phyloP scores from a whole-genome alignment of 371 early-diverging fungal genomes.

The Funneliformis caledonium region DNA sequence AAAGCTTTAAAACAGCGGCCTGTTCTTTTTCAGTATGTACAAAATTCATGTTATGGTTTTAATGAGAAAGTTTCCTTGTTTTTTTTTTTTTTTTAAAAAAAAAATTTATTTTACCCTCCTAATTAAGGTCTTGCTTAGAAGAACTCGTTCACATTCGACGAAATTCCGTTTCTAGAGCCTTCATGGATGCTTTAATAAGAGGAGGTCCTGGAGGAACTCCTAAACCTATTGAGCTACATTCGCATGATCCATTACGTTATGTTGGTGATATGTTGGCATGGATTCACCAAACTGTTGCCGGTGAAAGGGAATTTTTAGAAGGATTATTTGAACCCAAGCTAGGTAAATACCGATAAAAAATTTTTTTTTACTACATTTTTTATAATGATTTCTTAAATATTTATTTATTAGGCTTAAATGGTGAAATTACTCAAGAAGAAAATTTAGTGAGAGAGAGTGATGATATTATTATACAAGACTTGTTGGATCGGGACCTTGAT shows the following conservation, averaged over 20 bases:
- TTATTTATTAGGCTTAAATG: background rate
- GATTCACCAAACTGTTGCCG: constrained; percentile 90
- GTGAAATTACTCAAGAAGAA: background rate
- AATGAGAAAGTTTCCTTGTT: background rate
- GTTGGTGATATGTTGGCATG: constrained; percentile 96
- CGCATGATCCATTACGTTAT: constrained; percentile 88
- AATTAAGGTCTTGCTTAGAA: constrained; percentile 65
- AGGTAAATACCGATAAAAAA: background rate
- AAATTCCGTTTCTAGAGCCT: constrained; percentile 71
- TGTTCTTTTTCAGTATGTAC: constrained; percentile 74
- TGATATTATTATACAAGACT: constrained; percentile 46
- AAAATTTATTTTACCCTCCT: constrained; percentile 1
- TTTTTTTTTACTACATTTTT: background rate
- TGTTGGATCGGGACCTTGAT: constrained; percentile 75
- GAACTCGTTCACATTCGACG: constrained; percentile 76
- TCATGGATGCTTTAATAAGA: constrained; percentile 79
- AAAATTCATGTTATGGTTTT: background rate
- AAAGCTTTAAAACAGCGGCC: constrained; percentile 72
- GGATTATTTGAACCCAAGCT: constrained; percentile 57
- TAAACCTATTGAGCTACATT: constrained; percentile 90
- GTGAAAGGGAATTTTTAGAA: constrained; percentile 88
- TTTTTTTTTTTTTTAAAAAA: background rate
- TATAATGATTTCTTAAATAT: background rate
- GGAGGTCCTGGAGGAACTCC: constrained; percentile 89
- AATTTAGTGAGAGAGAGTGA: constrained; percentile 37